Evolutionary conservation across 352 stramenopile species (phyloP), one percentile per base, ranked within the genome.

Genomic region (Pythium sp.): DNA sequence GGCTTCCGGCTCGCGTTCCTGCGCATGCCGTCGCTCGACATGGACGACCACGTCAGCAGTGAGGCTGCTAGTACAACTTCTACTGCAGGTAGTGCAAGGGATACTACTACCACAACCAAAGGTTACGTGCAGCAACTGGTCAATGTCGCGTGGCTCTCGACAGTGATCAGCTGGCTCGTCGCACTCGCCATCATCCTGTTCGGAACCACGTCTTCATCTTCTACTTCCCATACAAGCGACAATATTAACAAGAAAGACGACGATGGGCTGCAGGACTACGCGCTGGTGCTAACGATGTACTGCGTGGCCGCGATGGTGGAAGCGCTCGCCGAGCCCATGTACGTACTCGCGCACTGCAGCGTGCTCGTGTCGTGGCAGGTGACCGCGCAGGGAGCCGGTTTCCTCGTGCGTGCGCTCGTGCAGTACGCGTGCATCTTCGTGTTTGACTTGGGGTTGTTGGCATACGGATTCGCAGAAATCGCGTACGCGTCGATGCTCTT

Each of bases 1-100:
- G 90, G 87, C 58, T 94, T 97, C 64, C 89, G 91, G 2, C 70
- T 97, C 22, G 89, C 89, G 15, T 94, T 94, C 59, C 76, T 97
- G 36, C 88, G 90, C 22, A 86, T 92, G 76, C 79, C 84, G 26
- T 84, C 83, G 58, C 72, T 95, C 28, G 85, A 92, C 58, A 49
- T 55, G 18, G 66, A 18, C 20, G 28, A 38, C 54, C 28, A 51
- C 59, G 32, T 32, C 30, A 28, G 14, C 53, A 47, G 24, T 11
- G 6, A 28, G 6, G 8, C 43, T 24, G 43, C 20, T 51, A n/a
- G n/a, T 28, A 18, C n/a, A 14, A 18, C 22, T 30, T 30, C n/a
- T 56, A 8, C 8, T 6, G 18, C 8, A 26, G 30, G 47, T 8
- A 2, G 15, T 24, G 2, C 18, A 24, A n/a, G 43, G 3, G 7